Percentiles rank a stretch among this genome's conserved stretches.
Evolutionary conservation across 1,139 yeast genomes (phyloP).

Genomic region (Saccharomyces hybrid): DNA sequence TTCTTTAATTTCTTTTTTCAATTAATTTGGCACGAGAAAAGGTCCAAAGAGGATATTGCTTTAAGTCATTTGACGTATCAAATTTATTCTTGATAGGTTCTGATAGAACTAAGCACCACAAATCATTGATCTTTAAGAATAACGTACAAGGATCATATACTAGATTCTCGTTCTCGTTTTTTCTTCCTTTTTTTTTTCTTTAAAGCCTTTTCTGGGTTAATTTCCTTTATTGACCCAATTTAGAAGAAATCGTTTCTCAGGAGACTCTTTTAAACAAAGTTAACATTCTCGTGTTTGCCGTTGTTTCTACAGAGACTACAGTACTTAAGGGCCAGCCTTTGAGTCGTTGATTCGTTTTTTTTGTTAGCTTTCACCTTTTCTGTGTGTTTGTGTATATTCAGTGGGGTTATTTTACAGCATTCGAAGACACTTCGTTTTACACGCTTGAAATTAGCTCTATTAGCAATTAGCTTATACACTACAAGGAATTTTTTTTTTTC

Average conservation of each 20-base stretch:
- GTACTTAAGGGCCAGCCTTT: not conserved
- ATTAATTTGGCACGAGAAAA: not conserved
- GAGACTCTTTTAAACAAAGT: not conserved
- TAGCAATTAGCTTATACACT: not conserved
- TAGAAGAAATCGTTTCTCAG: not conserved
- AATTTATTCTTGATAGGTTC: not conserved
- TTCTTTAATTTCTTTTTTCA: not conserved
- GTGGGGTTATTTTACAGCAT: slow-evolving; percentile 2
- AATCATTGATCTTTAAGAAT: not conserved
- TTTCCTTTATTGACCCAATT: not conserved
- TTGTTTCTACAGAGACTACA: not conserved
- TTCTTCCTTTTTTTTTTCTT: not conserved
- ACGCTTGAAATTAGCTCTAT: not conserved
- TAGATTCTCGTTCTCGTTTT: slow-evolving; percentile 1
- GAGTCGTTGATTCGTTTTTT: not conserved
- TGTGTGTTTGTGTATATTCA: slow-evolving; percentile 1
- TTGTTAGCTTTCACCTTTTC: not conserved
- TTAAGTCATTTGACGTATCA: not conserved
- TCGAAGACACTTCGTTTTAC: not conserved
- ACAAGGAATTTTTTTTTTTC: slow-evolving; percentile 7
- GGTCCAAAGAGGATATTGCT: not conserved
- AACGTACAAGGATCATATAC: slow-evolving; percentile 1
- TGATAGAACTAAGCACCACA: not conserved
- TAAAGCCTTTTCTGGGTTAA: not conserved
- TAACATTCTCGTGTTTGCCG: not conserved